Evolutionary conservation across 257 asterid species (phyloP), one percentile per base, ranked within the genome.

Genomic region (Solanum pinnatisectum): DNA sequence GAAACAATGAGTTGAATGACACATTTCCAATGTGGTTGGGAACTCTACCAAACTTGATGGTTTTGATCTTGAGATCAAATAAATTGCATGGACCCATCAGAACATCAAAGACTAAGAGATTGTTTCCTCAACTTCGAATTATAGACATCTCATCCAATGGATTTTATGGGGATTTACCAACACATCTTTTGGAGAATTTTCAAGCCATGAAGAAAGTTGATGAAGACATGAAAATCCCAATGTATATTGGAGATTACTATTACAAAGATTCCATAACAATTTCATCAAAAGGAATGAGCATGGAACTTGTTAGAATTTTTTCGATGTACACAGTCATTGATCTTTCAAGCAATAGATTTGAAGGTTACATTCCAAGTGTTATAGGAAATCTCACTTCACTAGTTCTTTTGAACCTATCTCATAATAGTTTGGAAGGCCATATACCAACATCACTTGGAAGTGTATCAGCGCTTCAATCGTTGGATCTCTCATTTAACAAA

Each of bases 11-110:
- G 10, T 23, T 87, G 56, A 74, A 37, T 27, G 77, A 60, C 46
- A 77, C 86, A 23, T 77, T 87, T 4, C 89, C 89, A 5, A 32
- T 22, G 37, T 87, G 89, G 89, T 40, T 87, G 13, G 86, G n/a
- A 74, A 87, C 67, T 72, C 25, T 71, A 71, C 78, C 78, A 33
- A 71, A 71, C 78, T 33, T 71, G n/a, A 46, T 59, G 67, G 33
- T 37, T 35, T 72, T 33, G 35, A 33, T 23, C 2, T 72, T 87
- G 25, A 56, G 49, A 32, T 87, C 81, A 18, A 78, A 87, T 32
- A 32, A 63, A 5, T 79, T 78, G 35, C 44, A 78, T 37, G 86
- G 89, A 4, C 35, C 32, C 79, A 56, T 87, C 22, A 30, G 27
- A 37, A 33, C 44, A 25, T 52, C 44, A 84, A 63, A 36, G 32